Evolutionary conservation across 495 filamentous ascomycete species (phyloP), one percentile per base, ranked within the genome.

Genomic region (Neurospora tetrasperma): DNA sequence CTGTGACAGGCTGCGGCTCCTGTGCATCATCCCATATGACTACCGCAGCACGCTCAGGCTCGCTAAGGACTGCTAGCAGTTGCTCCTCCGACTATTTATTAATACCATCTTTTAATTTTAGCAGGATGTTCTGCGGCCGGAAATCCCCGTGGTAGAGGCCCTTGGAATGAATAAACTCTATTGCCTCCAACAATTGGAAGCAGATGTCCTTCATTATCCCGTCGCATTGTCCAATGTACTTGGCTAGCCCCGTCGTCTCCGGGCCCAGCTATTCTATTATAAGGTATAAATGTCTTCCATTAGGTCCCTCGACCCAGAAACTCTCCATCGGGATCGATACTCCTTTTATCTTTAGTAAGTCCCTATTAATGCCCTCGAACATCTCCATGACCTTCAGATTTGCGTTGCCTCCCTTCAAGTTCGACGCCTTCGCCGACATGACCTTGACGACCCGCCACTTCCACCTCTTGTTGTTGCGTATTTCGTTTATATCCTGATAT

Each of bases 61-160:
- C 59, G 10, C 75, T 76, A 18, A 78, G 74, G 2, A 77, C 0
- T 10, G 59, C 42, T 7, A 74, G 4, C 80, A 6, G 41, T 75
- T 44, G 0, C 73, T 73, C 35, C 5, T 73, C 66, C 0, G 70
- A 14, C 14, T 76, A 69, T 1, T 74, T 23, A 27, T 80, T 74
- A 10, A 78, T 73, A 12, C 78, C 75, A 16, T 78, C 75, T 1
- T 23, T 70, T 0, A 80, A 38, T 4, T 72, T 72, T 42, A 80
- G 74, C 0, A 79, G 59, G 14, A 82, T 74, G 43, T 80, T 82
- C 0, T 46, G 70, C 5, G 74, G 70, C 1, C 72, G 74, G 10
- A 79, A 69, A 77, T 78, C 79, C 18, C 78, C 78, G 66, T 83
- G 82, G 42, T 78, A 80, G 2, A 82, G 78, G 2, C 75, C 75